Percentiles rank a stretch among this genome's conserved stretches.
These are phyloP conservation scores for Stylonectria norvegica DNA, from an alignment of 2,329 filamentous ascomycete genomes.

Conservation along the genomic window DNA sequence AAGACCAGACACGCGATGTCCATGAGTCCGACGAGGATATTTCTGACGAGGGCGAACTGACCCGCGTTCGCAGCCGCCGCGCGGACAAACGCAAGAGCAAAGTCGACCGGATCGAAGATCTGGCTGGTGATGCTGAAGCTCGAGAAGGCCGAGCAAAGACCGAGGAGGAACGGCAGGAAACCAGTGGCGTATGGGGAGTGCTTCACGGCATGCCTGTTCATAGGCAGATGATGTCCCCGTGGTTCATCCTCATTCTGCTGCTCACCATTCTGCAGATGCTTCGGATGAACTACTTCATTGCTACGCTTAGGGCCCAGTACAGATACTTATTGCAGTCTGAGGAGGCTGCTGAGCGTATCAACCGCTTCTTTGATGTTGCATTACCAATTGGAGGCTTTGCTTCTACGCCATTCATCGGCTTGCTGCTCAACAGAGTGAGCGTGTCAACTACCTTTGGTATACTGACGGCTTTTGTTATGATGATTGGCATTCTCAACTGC, in stretches of 20 bases:
- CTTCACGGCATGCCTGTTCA: slow-evolving; percentile 63
- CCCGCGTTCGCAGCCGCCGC: slow-evolving; percentile 40
- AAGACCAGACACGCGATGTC: slow-evolving; percentile 37
- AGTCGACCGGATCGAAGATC: slow-evolving; percentile 58
- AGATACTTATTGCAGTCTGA: slow-evolving; percentile 60
- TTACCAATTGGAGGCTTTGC: slow-evolving; percentile 67
- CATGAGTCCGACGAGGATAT: slow-evolving; percentile 56
- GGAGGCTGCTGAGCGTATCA: slow-evolving; percentile 33
- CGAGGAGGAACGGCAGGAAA: slow-evolving; percentile 57
- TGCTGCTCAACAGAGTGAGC: slow-evolving; percentile 63
- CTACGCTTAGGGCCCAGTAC: slow-evolving; percentile 68
- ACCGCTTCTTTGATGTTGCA: slow-evolving; percentile 43
- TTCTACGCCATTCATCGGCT: slow-evolving; percentile 68
- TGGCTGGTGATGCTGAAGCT: slow-evolving; percentile 56
- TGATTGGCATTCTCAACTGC: slow-evolving; percentile 60
- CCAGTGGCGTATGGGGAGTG: slow-evolving; percentile 67
- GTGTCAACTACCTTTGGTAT: slow-evolving; percentile 58
- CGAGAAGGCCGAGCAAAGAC: slow-evolving; percentile 52
- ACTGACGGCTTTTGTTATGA: slow-evolving; percentile 56
- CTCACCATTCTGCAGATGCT: slow-evolving; percentile 60
- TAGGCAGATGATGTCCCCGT: slow-evolving; percentile 63
- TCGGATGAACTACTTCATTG: slow-evolving; percentile 69
- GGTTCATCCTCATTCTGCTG: slow-evolving; percentile 68
- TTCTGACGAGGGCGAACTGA: slow-evolving; percentile 43
- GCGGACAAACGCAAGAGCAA: slow-evolving; percentile 53